Percentiles rank a stretch among this genome's conserved stretches.
Evolutionary conservation across 2,329 filamentous ascomycete genomes (phyloP).

Genomic region (Endoconidiophora polonica): DNA sequence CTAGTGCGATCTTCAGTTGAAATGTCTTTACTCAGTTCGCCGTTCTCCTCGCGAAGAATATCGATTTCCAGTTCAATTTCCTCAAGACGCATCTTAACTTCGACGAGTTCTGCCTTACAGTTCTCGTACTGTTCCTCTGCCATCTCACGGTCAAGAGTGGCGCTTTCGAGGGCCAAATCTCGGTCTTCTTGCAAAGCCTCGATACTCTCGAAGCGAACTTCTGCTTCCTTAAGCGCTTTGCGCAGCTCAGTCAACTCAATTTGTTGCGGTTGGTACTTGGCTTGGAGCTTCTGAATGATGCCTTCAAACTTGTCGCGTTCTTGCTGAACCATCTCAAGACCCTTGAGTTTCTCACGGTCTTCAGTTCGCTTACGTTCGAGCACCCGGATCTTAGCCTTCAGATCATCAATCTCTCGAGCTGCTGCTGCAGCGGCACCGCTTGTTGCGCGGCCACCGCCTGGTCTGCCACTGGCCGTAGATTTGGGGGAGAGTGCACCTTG

Average conservation of each 20-base stretch:
- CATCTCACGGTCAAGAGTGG: slow-evolving; percentile 84
- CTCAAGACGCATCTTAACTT: slow-evolving; percentile 57
- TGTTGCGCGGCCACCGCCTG: slow-evolving; percentile 20
- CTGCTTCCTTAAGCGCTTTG: slow-evolving; percentile 60
- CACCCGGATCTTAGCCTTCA: slow-evolving; percentile 73
- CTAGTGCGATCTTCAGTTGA: slow-evolving; percentile 74
- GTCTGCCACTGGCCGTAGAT: slow-evolving; percentile 14
- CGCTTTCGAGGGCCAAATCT: slow-evolving; percentile 71
- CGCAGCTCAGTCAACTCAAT: slow-evolving; percentile 63
- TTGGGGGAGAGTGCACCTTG: slow-evolving; percentile 17
- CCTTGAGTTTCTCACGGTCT: slow-evolving; percentile 70
- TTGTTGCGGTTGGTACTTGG: slow-evolving; percentile 73
- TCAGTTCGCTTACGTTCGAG: slow-evolving; percentile 77
- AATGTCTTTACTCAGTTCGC: slow-evolving; percentile 69
- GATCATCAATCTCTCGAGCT: slow-evolving; percentile 60
- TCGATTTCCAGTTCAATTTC: slow-evolving; percentile 81
- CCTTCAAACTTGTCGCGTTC: slow-evolving; percentile 65
- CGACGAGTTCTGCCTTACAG: slow-evolving; percentile 63
- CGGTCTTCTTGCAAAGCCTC: slow-evolving; percentile 60
- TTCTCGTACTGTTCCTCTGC: slow-evolving; percentile 83
- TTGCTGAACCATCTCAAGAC: slow-evolving; percentile 55
- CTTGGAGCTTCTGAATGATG: slow-evolving; percentile 80
- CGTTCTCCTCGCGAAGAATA: slow-evolving; percentile 72
- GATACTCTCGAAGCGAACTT: slow-evolving; percentile 41
- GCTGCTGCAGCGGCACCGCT: slow-evolving; percentile 31